Evolutionary conservation across 2,329 filamentous ascomycete genomes (phyloP).

Genomic region (Epichloe bromicola): DNA sequence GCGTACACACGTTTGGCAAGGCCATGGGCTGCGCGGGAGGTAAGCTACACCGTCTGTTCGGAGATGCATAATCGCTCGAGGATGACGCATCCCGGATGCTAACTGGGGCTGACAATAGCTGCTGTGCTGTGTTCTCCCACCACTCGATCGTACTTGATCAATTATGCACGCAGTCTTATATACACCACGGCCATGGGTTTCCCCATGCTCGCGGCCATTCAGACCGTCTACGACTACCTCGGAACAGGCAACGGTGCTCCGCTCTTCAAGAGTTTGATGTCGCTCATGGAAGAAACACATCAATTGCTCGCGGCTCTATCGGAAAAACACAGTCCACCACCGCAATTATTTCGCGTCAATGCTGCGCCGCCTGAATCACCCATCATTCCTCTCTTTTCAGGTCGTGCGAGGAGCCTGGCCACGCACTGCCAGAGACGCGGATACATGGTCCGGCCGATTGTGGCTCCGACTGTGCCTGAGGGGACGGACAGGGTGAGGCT

Average conservation of each 20-base stretch:
- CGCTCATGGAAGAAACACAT: slow-evolving; percentile 27
- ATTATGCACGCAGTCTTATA: slow-evolving; percentile 63
- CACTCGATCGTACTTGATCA: slow-evolving; percentile 53
- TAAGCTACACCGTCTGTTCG: slow-evolving; percentile 22
- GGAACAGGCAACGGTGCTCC: slow-evolving; percentile 31
- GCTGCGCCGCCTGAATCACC: slow-evolving; percentile 36
- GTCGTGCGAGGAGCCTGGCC: slow-evolving; percentile 44
- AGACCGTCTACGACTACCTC: slow-evolving; percentile 45
- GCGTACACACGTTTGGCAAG: slow-evolving; percentile 56
- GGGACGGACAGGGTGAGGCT: slow-evolving; percentile 52
- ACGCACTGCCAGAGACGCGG: slow-evolving; percentile 44
- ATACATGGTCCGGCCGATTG: slow-evolving; percentile 50
- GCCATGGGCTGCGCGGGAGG: slow-evolving; percentile 57
- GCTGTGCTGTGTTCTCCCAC: slow-evolving; percentile 49
- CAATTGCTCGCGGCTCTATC: slow-evolving; percentile 29
- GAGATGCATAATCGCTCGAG: too few species aligned
- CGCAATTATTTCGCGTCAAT: slow-evolving; percentile 22
- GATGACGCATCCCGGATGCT: neutral
- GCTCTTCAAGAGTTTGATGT: slow-evolving; percentile 19
- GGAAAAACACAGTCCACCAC: slow-evolving; percentile 5
- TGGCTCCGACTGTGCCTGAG: slow-evolving; percentile 52
- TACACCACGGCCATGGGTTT: slow-evolving; percentile 60
- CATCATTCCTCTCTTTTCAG: slow-evolving; percentile 50
- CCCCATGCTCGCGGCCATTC: slow-evolving; percentile 45
- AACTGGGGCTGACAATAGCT: slow-evolving; percentile 7